Base-by-base conservation (phyloP, 2,329 filamentous ascomycete species). In the Colletotrichum costaricense region DNA sequence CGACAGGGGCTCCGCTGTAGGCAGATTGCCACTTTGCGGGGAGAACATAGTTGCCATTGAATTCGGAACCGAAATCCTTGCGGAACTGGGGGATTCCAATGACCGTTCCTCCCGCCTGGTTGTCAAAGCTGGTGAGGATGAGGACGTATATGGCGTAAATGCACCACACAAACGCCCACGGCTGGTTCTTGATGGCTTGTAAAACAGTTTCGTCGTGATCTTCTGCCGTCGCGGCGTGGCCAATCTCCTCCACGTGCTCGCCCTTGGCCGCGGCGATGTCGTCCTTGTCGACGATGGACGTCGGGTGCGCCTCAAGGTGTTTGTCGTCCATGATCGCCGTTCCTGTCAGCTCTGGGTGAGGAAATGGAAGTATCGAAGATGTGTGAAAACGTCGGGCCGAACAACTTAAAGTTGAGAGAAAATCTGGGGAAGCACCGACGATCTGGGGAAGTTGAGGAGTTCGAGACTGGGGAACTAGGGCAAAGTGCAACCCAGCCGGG, bases 21-120 rank as follows among this genome's bases (percentile, higher is more conserved):
- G 84, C 84, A 22, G 79, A 81, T 75, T 87, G 84, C 85, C 85
- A 87, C 16, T 82, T 80, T 5, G 83, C 81, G 12, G 81, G 76
- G 8, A 86, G 77, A 5, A 85, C 83, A 77, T 83, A 86, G 69
- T 77, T 76, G 4, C 78, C 81, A 1, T 80, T 79, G 60, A 78
- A 84, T 11, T 75, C 64, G 38, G 78, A 74, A 0, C 84, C 85
- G 76, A 87, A 87, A 73, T 86, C 84, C 69, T 86, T 80, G 62
- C 84, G 80, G 74, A 86, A 86, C 69, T 82, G 69, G 2, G 84
- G 84, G 14, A 87, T 83, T 24, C 83, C 80, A 58, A 86, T 80
- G 24, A 85, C 81, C 62, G 78, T 83, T 6, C 84, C 83, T 4
- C 81, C 76, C 30, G 84, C 84, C 70, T 84, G 82, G 68, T 83